Conservation (phyloP, 306 rosid genomes). For the Lagenaria siceraria region DNA sequence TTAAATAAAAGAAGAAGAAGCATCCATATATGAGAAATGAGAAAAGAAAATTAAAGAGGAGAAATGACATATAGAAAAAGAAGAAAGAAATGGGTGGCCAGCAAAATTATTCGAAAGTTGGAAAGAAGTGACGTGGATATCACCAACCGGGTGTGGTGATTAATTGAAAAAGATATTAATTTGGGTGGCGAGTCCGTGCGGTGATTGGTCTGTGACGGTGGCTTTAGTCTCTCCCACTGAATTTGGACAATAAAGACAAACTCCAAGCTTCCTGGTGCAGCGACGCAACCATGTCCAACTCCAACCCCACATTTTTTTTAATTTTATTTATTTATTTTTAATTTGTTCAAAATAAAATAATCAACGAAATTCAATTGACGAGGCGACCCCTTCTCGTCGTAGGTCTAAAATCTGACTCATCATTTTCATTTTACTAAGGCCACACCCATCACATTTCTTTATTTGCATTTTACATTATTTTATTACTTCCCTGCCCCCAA, state of each 20-base stretch:
- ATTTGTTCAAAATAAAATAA: background rate
- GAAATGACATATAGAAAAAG: background rate
- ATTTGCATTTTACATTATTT: background rate
- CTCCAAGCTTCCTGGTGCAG: conserved; percentile 8
- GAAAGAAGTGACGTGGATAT: conserved; percentile 1
- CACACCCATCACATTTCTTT: no score
- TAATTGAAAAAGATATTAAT: background rate
- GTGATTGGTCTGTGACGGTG: background rate
- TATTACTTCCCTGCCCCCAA: background rate
- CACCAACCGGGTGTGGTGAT: background rate
- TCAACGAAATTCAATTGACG: background rate
- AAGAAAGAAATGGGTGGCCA: background rate
- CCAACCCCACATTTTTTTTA: background rate
- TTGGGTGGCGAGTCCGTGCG: background rate
- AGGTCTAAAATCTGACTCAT: background rate
- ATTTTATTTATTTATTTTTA: background rate
- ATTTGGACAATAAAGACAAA: conserved; percentile 7
- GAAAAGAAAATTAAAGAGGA: background rate
- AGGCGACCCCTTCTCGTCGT: background rate
- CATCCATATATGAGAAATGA: background rate
- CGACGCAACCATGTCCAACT: background rate
- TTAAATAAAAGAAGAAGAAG: background rate
- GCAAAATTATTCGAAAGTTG: conserved; percentile 1
- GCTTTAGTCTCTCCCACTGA: conserved; percentile 1
- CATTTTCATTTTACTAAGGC: background rate